Base-by-base conservation (phyloP, 2,329 filamentous ascomycete species). In the Trichoderma polysporum region DNA sequence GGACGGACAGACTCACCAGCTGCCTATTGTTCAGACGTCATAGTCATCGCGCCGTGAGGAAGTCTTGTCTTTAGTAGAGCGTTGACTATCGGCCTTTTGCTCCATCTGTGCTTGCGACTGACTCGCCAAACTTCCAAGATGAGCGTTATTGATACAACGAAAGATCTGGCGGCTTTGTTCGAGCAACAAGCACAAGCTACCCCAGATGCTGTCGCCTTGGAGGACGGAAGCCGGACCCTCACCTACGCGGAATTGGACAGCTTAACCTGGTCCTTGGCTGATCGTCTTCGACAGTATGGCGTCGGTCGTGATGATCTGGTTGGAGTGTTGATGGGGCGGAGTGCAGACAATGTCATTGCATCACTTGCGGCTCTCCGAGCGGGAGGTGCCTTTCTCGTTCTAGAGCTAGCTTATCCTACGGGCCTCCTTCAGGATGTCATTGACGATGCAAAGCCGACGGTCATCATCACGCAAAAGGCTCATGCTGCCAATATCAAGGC, bases 401-500 rank as follows among this genome's bases (percentile, higher is more conserved):
- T 94, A 3, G 91, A 94, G 78, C 82, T 93, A 57, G 91, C 91
- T 3, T 94, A 94, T 70, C 91, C 91, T 15, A 86, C 90, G 0
- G 88, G 88, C 66, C 81, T 94, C 57, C 81, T 94, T 69, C 86
- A 90, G 60, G 91, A 93, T 77, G 91, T 94, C 60, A 85, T 94
- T 60, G 88, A 91, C 33, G 91, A 94, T 80, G 90, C 91, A 12
- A 85, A 84, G 31, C 91, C 91, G 2, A 84, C 83, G 9, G 90
- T 92, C 25, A 83, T 94, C 3, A 82, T 94, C 71, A 93, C 91
- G 0, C 85, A 88, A 74, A 81, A 80, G 62, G 84, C 86, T 12
- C 88, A 93, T 71, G 84, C 85, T 7, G 83, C 81, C 70, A 90
- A 90, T 72, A 86, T 94, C 77, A 88, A 88, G 71, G 83, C 83